Evolutionary conservation across 495 filamentous ascomycete species (phyloP), one percentile per base, ranked within the genome.

Genomic region (Penicillium salamii): DNA sequence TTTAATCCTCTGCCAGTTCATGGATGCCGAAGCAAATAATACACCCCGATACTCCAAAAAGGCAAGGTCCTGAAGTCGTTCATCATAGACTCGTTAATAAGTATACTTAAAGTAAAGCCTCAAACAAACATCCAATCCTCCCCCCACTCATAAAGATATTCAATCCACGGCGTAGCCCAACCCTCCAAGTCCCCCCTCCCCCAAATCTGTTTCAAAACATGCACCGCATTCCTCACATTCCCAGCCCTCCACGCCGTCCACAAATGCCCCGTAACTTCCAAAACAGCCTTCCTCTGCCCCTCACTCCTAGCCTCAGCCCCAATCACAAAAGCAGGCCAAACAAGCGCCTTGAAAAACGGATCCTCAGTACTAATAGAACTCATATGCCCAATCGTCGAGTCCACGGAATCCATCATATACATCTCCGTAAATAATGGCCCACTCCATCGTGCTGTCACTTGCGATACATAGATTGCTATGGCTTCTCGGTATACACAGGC

Each of bases 271-370:
- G 51, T 49, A 0, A 44, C 19, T 7, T 44, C 17, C 24, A 24
- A n/a, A 17, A 55, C 49, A 1, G 32, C 21, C 4, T 17, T n/a
- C 26, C 47, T 53, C 21, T 57, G 57, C 1, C 40, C 11, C 32
- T 33, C 7, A 5, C 18, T 38, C 11, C 32, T 36, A n/a, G 53
- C 42, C 28, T 60, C 57, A 0, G 53, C 53, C 11, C 57, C 57
- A 37, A 60, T 60, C 1, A 57, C 52, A 41, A 60, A 60, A 12
- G 50, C 40, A 21, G 53, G 57, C 57, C 57, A 60, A 1, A 56
- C 32, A 0, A 60, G 26, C 12, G 41, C 35, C 18, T 50, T 56
- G 38, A 53, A 54, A 37, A 54, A 46, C 1, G 15, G 23, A 36
- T 60, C 32, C 5, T 23, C 8, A 0, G 45, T 41, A 18, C 33